These are phyloP conservation scores for Yamadazyma taylorii DNA, from an alignment of 1,139 yeast species.

Conservation along the genomic window DNA sequence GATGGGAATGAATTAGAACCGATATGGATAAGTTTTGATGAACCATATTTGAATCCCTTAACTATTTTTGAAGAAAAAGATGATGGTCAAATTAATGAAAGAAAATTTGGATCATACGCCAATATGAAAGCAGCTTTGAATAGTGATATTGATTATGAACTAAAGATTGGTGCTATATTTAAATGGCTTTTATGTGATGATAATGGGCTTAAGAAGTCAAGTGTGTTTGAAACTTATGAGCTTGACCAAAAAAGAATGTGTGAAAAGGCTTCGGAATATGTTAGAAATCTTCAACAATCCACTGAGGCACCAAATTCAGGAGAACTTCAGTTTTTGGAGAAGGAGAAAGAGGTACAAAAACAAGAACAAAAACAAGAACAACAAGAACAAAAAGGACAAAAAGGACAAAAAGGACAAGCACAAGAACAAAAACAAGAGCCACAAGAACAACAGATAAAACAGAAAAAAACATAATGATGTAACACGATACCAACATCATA, in stretches of 20 bases:
- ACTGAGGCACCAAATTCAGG: conserved; percentile 8
- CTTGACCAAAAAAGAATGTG: conserved; percentile 26
- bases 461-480: too few relatives aligned
- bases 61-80: conserved; percentile 20
- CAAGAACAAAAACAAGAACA: background rate
- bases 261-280: conserved; percentile 23
- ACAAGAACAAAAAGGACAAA: background rate
- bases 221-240: conserved; percentile 7
- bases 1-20: conserved; percentile 23
- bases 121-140: conserved; percentile 18
- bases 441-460: too few relatives aligned
- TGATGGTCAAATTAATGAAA: conserved; percentile 19
- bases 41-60: conserved; percentile 41
- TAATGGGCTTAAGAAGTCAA: conserved; percentile 16
- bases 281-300: conserved; percentile 27
- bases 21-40: conserved; percentile 42
- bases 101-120: conserved; percentile 25
- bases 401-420: background rate
- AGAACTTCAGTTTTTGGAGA: background rate
- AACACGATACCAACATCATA: too few relatives aligned
- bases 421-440: background rate
- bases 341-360: background rate
- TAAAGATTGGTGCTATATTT: conserved; percentile 34
- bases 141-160: conserved; percentile 33
- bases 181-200: conserved; percentile 37